Evolutionary conservation across 176 grass and related monocot species (phyloP).

Genomic region (Bolboschoenus planiculmis): DNA sequence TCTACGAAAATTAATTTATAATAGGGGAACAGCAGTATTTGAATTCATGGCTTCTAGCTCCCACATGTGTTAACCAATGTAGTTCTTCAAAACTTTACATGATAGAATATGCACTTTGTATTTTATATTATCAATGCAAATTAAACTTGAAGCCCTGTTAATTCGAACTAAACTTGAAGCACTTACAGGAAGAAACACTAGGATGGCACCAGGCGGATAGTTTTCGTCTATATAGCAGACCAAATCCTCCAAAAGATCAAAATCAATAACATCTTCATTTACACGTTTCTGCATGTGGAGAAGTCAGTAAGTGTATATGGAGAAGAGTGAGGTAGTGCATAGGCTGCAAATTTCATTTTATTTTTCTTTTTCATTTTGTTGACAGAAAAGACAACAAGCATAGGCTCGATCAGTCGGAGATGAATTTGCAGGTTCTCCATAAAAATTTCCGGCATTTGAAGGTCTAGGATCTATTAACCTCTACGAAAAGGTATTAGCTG

Average conservation of each 20-base stretch:
- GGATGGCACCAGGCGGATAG: conserved; percentile 65
- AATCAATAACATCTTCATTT: conserved; percentile 97
- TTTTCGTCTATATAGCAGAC: conserved; percentile 89
- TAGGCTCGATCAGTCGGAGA: not conserved
- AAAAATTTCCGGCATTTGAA: not conserved
- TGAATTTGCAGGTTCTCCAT: not conserved
- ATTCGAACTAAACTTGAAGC: conserved; percentile 31
- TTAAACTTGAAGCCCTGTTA: conserved; percentile 32
- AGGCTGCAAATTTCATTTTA: not conserved
- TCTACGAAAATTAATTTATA: not conserved
- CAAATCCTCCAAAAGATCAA: conserved; percentile 94
- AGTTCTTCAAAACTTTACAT: not conserved
- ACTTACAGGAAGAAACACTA: conserved; percentile 96
- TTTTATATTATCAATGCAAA: not conserved
- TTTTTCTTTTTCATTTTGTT: not conserved
- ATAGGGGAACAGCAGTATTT: not conserved
- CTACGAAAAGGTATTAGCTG: not conserved
- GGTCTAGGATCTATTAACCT: not conserved
- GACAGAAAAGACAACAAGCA: not conserved
- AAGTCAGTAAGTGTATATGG: not conserved
- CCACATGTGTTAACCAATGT: not conserved
- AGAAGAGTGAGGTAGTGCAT: not conserved
- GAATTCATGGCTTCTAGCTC: not conserved
- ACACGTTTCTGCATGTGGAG: conserved; percentile 55
- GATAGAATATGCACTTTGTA: not conserved